Evolutionary conservation across 495 filamentous ascomycete species (phyloP), one percentile per base, ranked within the genome.

Genomic region (Hypoxylon fuscum): DNA sequence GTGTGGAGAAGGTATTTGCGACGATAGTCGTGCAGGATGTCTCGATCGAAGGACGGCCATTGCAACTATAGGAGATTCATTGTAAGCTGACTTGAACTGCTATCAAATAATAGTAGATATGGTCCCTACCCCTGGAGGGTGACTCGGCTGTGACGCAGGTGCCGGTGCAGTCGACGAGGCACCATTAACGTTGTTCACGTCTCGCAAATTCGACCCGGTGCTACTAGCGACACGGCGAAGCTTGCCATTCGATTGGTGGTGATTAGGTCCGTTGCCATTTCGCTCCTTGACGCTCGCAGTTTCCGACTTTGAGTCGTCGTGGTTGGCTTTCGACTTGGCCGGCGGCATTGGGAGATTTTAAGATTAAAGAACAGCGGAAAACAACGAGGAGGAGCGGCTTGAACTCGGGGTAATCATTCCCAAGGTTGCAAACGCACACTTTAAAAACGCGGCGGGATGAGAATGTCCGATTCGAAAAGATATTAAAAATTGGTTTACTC

Each of bases 1-100:
- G 87, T 88, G 63, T 83, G 79, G 62, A 96, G 81, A 62, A 85
- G 85, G 78, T 94, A 89, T 57, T 87, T 83, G 68, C 90, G 85
- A 57, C 90, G 87, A 79, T 96, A 96, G 69, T 85, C 83, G 74
- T 94, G 88, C 55, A 96, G 85, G 64, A 92, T 80, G 15, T 85
- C 79, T 62, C 85, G 77, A 14, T 90, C 86, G 66, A 92, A 87
- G 22, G 88, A 83, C 29, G 84, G 79, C 91, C 91, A 96, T 62
- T 86, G 81, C 52, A 96, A 83, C 91, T 96, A 66, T 47, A 52
- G 15, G 41, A 15, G 4, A 48, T 37, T 5, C 37, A 45, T 27
- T 37, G 58, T 76, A 43, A 77, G 71, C 25, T 38, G 17, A 41
- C 12, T 45, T 48, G 54, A 31, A 43, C n/a, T n/a, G n/a, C n/a